Evolutionary conservation across 116 monocot genomes (phyloP), one percentile per base, ranked within the genome.

Genomic region (Posidonia oceanica): DNA sequence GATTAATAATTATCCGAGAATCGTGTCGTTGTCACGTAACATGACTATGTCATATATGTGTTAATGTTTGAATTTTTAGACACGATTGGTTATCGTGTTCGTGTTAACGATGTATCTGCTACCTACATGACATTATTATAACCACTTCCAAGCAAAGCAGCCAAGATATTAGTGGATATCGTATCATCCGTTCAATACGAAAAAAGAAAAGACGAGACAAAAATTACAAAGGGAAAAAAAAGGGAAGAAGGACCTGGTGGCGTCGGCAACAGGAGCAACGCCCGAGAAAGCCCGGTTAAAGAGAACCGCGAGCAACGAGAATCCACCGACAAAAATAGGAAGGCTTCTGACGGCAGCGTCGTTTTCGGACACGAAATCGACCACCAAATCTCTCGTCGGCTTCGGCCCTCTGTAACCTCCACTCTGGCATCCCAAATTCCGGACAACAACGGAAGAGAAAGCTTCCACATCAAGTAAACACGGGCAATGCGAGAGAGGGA

Each of bases 211-310:
- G 13, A 60, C 21, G 10, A 21, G 36, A 61, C 18, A 23, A 13
- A 6, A 61, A 61, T 61, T 7, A 11, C 14, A 13, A 61, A 0
- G 36, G n/a, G n/a, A n/a, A n/a, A n/a, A n/a, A n/a, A n/a, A n/a
- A n/a, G n/a, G 22, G 17, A 40, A 41, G 40, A 41, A 54, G 13
- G 36, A 92, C 92, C 92, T 93, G 63, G 83, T 80, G 39, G 93
- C 93, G 70, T 91, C 97, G 41, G 89, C 83, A 22, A 91, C 89
- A 22, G 87, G 85, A n/a, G 92, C 83, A 16, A 91, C 79, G 63
- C 87, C 83, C 18, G 83, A 91, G 70, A 87, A 63, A 29, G 92
- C 66, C 3, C 89, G 87, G 67, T 97, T 91, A 65, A 89, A 73
- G 21, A 97, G 89, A 7, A 97, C 83, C 2, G 82, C 83, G 14